Conservation (phyloP, 768 basidiomycete genomes). For the Tulasnella sp. region DNA sequence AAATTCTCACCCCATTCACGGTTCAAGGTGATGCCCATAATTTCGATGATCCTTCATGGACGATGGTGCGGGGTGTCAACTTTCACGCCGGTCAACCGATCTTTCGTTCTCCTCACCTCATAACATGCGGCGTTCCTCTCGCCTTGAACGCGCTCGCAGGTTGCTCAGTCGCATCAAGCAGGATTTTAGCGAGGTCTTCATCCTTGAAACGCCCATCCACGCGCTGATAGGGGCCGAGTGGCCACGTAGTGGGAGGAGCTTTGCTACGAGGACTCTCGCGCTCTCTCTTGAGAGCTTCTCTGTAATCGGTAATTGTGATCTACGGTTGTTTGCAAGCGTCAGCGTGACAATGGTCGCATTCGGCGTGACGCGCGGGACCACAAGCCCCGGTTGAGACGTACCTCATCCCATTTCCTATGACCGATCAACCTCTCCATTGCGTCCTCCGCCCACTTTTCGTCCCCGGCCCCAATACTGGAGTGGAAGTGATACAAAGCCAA, state of each 20-base stretch:
- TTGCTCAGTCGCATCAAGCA: constrained; percentile 30
- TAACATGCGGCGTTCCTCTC: constrained; percentile 29
- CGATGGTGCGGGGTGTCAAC: background rate
- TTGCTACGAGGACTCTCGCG: background rate
- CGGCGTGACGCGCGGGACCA: background rate
- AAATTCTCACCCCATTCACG: constrained; percentile 28
- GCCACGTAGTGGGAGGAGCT: constrained; percentile 5
- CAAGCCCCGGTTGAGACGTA: background rate
- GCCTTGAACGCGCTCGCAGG: constrained; percentile 32
- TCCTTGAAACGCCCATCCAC: constrained; percentile 29
- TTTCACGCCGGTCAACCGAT: background rate
- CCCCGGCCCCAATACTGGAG: constrained; percentile 28
- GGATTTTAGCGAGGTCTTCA: constrained; percentile 24
- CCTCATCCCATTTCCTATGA: background rate
- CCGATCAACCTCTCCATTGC: background rate
- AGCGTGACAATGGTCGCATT: background rate
- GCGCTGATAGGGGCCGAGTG: background rate
- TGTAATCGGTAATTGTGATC: constrained; percentile 21
- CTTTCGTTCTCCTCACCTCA: constrained; percentile 17
- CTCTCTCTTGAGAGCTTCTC: constrained; percentile 4
- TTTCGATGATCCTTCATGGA: constrained; percentile 27
- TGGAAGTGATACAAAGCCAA: constrained; percentile 32
- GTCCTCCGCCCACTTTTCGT: constrained; percentile 30
- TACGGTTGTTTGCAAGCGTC: background rate
- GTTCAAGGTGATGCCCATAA: constrained; percentile 31